Conservation (phyloP, 805 yeast genomes). For the Candida taoyuanica region DNA sequence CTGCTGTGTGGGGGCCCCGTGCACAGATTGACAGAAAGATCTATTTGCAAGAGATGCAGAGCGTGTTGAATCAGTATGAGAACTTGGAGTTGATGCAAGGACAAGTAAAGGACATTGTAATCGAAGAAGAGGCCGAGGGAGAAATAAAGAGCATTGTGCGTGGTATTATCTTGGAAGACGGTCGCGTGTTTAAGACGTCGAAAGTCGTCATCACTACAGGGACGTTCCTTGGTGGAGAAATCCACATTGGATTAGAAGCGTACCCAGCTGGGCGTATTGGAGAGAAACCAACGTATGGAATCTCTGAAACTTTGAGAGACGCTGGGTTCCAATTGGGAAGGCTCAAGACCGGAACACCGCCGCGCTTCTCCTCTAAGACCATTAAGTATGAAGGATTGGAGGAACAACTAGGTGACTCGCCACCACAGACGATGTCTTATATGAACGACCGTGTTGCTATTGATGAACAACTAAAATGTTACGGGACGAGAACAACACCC, state of each 20-base stretch:
- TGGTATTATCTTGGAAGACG: conserved; percentile 75
- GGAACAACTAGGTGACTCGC: conserved; percentile 75
- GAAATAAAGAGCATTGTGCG: conserved; percentile 33
- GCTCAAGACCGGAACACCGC: conserved; percentile 96
- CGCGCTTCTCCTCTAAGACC: conserved; percentile 68
- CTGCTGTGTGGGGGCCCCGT: conserved; percentile 98
- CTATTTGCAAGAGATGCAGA: conserved; percentile 77
- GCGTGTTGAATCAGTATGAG: conserved; percentile 47
- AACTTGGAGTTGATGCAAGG: conserved; percentile 59
- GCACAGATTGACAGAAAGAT: conserved; percentile 90
- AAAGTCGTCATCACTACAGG: conserved; percentile 92
- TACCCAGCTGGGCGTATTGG: conserved; percentile 93
- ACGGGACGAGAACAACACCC: conserved; percentile 73
- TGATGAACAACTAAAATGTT: conserved; percentile 60
- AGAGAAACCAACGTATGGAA: conserved; percentile 86
- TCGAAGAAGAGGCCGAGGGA: conserved; percentile 35
- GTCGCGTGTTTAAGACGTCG: conserved; percentile 51
- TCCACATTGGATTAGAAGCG: conserved; percentile 78
- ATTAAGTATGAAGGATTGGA: conserved; percentile 62
- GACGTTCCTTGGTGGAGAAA: conserved; percentile 90
- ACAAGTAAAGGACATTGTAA: conserved; percentile 78
- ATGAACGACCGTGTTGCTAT: conserved; percentile 66
- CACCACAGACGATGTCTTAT: conserved; percentile 88
- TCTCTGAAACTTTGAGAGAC: conserved; percentile 68
- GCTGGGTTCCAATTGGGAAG: conserved; percentile 85